A percentile compares a stretch with the other conserved stretches of the same genome.
Evolutionary conservation across 305 asterid species (phyloP).

Genomic region (Rubia balearica): DNA sequence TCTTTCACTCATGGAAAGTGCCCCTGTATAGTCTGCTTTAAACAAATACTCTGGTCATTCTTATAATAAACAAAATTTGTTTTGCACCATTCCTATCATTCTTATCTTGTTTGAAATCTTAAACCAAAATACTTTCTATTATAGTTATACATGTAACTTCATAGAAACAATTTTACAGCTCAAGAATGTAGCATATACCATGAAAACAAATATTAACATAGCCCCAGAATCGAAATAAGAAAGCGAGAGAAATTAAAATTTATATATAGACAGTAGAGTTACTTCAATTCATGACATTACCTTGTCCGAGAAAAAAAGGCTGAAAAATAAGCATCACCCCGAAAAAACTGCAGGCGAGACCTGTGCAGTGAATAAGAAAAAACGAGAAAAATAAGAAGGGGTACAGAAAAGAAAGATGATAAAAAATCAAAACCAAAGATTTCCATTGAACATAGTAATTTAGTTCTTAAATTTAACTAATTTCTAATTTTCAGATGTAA

Average conservation of each 20-base stretch:
- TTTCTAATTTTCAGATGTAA: background rate
- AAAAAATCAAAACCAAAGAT: background rate
- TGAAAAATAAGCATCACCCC: slow-evolving; percentile 33
- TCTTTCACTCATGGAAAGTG: background rate
- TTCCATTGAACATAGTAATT: background rate
- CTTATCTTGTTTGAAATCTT: background rate
- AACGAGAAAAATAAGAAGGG: background rate
- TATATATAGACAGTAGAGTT: background rate
- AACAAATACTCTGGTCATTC: background rate
- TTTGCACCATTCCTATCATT: background rate
- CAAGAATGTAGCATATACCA: background rate
- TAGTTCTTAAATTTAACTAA: background rate
- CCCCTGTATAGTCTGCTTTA: background rate
- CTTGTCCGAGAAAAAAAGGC: slow-evolving; percentile 26
- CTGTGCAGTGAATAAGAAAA: slow-evolving; percentile 21
- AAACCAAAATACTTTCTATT: background rate
- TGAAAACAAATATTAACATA: background rate
- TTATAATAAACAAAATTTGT: background rate
- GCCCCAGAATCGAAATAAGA: background rate
- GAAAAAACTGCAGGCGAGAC: slow-evolving; percentile 39
- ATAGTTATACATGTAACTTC: too few species aligned
- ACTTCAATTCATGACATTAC: slow-evolving; percentile 17
- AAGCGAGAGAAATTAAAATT: background rate
- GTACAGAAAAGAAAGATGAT: background rate
- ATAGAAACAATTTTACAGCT: too few species aligned